These are phyloP conservation scores for Diaporthe sp. DNA, from an alignment of 2,329 filamentous ascomycete species.

Conservation along the genomic window DNA sequence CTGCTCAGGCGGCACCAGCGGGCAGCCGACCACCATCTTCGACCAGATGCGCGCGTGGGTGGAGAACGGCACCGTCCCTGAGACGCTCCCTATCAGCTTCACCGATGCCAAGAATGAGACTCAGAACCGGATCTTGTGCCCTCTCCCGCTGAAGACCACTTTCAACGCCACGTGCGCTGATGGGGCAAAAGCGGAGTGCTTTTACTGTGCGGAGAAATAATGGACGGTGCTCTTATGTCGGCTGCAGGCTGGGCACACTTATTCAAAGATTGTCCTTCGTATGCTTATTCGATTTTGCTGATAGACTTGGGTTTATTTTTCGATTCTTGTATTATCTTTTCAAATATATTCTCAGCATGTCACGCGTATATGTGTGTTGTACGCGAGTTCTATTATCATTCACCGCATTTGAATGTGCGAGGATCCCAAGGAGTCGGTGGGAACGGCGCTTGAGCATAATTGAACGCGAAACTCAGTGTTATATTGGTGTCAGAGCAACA, in stretches of 20 bases:
- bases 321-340: background rate
- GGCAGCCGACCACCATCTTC: conserved; percentile 39
- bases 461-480: too few relatives aligned
- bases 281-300: too few relatives aligned
- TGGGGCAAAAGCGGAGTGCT: background rate
- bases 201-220: background rate
- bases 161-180: conserved; percentile 1
- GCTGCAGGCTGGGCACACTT: background rate
- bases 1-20: conserved; percentile 46
- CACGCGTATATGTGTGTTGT: background rate
- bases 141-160: background rate
- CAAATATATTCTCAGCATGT: background rate
- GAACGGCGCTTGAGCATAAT: background rate
- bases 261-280: background rate
- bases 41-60: conserved; percentile 13
- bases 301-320: background rate
- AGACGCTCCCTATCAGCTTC: conserved; percentile 1
- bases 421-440: background rate
- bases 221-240: background rate
- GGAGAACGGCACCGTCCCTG: background rate
- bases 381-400: too few relatives aligned
- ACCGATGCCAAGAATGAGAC: background rate
- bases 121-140: background rate
- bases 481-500: background rate
- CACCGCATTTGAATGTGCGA: too few relatives aligned